phyloP scores from a whole-genome alignment of 2,329 filamentous ascomycete genomes.

The Exophiala phaeomuriformis region DNA sequence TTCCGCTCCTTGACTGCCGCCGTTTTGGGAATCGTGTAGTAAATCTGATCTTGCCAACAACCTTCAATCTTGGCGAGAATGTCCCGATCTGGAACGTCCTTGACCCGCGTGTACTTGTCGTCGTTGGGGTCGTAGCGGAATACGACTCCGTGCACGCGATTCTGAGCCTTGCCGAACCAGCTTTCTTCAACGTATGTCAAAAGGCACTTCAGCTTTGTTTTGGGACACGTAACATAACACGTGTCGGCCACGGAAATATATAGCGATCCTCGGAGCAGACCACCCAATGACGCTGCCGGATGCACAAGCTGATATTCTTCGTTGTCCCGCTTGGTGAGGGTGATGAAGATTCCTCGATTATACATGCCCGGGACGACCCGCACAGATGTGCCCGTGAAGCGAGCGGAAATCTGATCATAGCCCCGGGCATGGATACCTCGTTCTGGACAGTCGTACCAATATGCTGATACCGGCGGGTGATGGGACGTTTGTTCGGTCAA shows the following conservation, averaged over 20 bases:
- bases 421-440: constrained; percentile 81
- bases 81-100: constrained; percentile 79
- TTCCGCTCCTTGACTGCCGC: constrained; percentile 28
- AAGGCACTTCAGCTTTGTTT: constrained; percentile 85
- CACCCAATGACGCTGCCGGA: constrained; percentile 85
- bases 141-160: constrained; percentile 82
- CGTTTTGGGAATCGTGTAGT: constrained; percentile 44
- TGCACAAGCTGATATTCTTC: constrained; percentile 95
- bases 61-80: constrained; percentile 76
- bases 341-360: constrained; percentile 94
- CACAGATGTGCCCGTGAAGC: constrained; percentile 93
- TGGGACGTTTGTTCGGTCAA: constrained; percentile 97
- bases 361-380: constrained; percentile 86
- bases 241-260: constrained; percentile 85
- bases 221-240: constrained; percentile 81
- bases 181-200: constrained; percentile 90
- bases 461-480: constrained; percentile 93
- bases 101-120: constrained; percentile 70
- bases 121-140: constrained; percentile 86
- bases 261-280: constrained; percentile 76
- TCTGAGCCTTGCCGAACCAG: constrained; percentile 85
- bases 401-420: constrained; percentile 93
- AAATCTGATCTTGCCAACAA: constrained; percentile 70
- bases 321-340: constrained; percentile 66
- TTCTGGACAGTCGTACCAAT: constrained; percentile 85